These are phyloP conservation scores for Trichoderma polysporum DNA, from an alignment of 2,329 filamentous ascomycete genomes.

Conservation along the genomic window DNA sequence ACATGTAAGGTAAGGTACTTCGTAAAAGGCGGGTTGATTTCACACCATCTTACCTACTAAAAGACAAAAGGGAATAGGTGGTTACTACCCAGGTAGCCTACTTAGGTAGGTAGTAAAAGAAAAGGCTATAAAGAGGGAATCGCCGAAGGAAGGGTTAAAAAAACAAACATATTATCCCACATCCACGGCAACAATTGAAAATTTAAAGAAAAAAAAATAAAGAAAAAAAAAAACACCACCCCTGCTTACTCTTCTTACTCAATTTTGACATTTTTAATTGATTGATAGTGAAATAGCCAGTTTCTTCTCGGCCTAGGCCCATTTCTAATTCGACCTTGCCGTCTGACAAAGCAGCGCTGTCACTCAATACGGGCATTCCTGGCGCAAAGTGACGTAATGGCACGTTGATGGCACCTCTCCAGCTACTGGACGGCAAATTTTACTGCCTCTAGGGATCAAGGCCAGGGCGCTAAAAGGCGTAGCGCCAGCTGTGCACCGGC, in stretches of 20 bases:
- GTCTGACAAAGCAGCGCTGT: constrained; percentile 9
- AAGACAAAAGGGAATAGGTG: neutral
- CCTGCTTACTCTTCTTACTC: too few species aligned
- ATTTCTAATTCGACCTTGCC: neutral
- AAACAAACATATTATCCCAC: too few species aligned
- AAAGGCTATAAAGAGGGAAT: too few species aligned
- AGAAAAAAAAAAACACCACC: too few species aligned
- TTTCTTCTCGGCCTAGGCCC: neutral
- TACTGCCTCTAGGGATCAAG: neutral
- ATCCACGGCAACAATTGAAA: too few species aligned
- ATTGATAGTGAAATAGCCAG: too few species aligned
- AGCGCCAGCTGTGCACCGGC: neutral
- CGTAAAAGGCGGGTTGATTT: too few species aligned
- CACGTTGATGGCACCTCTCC: neutral
- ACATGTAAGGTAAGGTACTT: too few species aligned
- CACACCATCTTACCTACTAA: neutral
- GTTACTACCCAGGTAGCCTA: neutral
- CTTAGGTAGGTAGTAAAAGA: neutral
- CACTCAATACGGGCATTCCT: neutral
- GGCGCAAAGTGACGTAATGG: constrained; percentile 2
- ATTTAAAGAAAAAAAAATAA: too few species aligned
- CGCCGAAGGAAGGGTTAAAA: too few species aligned
- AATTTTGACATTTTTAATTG: too few species aligned
- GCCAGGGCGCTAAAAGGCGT: neutral
- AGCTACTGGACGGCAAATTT: neutral